Evolutionary conservation across 2,329 filamentous ascomycete species (phyloP), one percentile per base, ranked within the genome.

Genomic region (Diaporthe capsici): DNA sequence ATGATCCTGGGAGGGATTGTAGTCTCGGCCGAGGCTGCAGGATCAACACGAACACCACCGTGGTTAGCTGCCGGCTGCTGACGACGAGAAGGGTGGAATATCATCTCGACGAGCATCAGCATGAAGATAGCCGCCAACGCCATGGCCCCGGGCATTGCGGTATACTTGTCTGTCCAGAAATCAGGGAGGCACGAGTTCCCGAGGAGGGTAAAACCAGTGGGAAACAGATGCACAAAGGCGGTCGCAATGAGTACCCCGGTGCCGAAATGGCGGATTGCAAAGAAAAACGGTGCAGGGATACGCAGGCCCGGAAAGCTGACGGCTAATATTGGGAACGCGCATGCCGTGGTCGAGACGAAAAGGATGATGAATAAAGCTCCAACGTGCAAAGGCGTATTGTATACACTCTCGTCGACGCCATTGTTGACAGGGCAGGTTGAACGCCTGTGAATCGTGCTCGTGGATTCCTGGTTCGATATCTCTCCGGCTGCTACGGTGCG

Each of bases 341-440:
- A 65, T 13, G 61, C 61, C 25, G 28, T 65, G 28, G 61, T 65
- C 42, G 61, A 65, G 42, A 65, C 61, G 10, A 20, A 31, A 4
- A 65, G 61, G 61, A 65, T 65, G 61, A 65, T 65, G 17, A 65
- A 65, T 7, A 65, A 49, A 25, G 61, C 61, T 9, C 61, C 61
- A 13, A 65, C 61, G n/a, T 65, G 61, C 42, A 65, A 12, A 34
- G 42, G 61, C 4, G 42, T 65, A 5, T 65, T 65, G 25, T 65
- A 65, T 7, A 65, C 61, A 31, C 10, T 49, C 17, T 65, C 61
- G 22, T 47, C 61, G 4, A 65, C 61, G 20, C 61, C 61, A 31
- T 47, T 65, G 25, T 65, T 65, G 17, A 17, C 42, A 47, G 61
- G 61, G 42, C 61, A 65, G 17, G 61, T 65, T 49, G 61, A 65